Evolutionary conservation across 208 protist genomes (phyloP).

Genomic region (Tritrichomonas musculus): DNA sequence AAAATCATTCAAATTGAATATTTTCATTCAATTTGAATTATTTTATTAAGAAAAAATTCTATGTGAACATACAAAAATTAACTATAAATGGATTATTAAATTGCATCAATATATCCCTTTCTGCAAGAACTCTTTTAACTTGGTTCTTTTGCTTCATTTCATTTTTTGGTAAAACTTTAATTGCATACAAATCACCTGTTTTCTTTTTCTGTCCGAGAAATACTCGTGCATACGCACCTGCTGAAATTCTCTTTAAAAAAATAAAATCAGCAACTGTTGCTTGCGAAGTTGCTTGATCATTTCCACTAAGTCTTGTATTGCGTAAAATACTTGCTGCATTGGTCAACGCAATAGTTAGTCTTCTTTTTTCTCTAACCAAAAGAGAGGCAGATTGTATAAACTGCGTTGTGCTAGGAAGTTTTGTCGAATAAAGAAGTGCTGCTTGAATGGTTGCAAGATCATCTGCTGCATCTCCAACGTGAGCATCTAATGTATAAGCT

Average conservation of each 20-base stretch:
- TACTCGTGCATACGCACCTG: constrained; percentile 63
- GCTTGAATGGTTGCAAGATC: not conserved
- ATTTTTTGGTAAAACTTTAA: constrained; percentile 48
- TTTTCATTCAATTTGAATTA: too few species aligned
- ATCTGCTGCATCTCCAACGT: not conserved
- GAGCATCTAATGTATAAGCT: not conserved
- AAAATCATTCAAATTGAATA: too few species aligned
- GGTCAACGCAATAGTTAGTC: not conserved
- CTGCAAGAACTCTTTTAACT: not conserved
- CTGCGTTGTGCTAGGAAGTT: not conserved
- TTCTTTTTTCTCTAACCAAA: not conserved
- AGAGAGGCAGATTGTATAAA: too few species aligned
- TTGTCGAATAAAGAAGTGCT: not conserved
- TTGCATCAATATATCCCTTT: not conserved
- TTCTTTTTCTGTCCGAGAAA: constrained; percentile 51
- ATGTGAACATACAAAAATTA: not conserved
- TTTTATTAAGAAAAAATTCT: too few species aligned
- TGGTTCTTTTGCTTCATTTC: not conserved
- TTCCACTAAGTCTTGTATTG: not conserved
- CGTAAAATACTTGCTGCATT: not conserved
- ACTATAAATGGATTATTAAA: constrained; percentile 10
- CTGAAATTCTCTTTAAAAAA: constrained; percentile 59
- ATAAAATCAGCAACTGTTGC: constrained; percentile 55
- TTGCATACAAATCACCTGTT: constrained; percentile 57
- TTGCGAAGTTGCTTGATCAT: not conserved